Conservation (phyloP, 257 asterid genomes). For the Solanum medicagineum region DNA sequence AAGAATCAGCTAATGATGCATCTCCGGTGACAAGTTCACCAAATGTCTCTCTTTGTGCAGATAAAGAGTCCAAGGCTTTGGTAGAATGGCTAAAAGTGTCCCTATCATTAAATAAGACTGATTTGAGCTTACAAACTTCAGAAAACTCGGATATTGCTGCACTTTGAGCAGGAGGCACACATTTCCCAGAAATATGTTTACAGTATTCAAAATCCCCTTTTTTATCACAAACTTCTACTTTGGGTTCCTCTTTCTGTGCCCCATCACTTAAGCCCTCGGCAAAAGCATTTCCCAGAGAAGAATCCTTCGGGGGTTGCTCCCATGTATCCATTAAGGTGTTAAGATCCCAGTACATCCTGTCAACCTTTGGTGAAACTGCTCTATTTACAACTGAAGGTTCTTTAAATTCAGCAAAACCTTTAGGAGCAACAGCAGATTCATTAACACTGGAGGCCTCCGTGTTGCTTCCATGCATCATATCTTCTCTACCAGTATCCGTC, state of each 20-base stretch:
- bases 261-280: conserved; percentile 2
- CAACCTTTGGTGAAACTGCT: conserved; percentile 33
- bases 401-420: conserved; percentile 13
- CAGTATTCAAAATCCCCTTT: background rate
- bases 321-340: conserved; percentile 72
- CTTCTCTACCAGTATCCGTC: conserved; percentile 7
- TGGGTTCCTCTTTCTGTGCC: conserved; percentile 7
- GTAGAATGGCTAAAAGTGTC: background rate
- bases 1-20: background rate
- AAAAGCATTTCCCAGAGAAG: conserved; percentile 7
- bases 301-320: conserved; percentile 45
- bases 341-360: conserved; percentile 70
- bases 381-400: conserved; percentile 4
- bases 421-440: conserved; percentile 14
- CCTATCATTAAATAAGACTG: conserved; percentile 8
- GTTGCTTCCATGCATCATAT: conserved; percentile 7
- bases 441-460: conserved; percentile 5
- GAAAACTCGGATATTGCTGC: background rate
- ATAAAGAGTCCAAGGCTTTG: conserved; percentile 1
- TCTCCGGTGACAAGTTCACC: conserved; percentile 1
- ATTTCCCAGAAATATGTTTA: background rate
- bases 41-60: conserved; percentile 3
- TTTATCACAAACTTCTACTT: conserved; percentile 3
- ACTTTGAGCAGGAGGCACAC: background rate
- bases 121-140: conserved; percentile 12